These are phyloP conservation scores for Strombidium stylifer DNA, from an alignment of 73 alveolate species.

Conservation along the genomic window DNA sequence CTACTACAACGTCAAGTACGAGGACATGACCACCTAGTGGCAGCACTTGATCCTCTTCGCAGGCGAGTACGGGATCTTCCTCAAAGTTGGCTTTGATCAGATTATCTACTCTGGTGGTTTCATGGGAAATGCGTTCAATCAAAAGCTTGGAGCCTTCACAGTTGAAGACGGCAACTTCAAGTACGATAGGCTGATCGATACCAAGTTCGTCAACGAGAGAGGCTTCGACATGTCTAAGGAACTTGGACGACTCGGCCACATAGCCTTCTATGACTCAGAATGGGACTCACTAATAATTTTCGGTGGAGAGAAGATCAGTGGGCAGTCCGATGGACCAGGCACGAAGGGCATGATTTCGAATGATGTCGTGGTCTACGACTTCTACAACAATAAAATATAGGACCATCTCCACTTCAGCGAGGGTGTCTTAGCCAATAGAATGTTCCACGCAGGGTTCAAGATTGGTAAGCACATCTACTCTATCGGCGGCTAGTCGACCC, in stretches of 20 bases:
- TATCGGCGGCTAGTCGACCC: constrained; percentile 11
- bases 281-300: constrained; percentile 5
- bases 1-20: too few relatives aligned
- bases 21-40: too few relatives aligned
- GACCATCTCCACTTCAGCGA: constrained; percentile 1
- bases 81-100: too few relatives aligned
- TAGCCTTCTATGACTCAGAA: neutral
- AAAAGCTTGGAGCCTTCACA: too few relatives aligned
- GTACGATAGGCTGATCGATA: too few relatives aligned
- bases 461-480: constrained; percentile 4
- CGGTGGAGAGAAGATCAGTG: constrained; percentile 49
- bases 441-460: constrained; percentile 18
- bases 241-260: constrained; percentile 14
- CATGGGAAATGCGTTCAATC: too few relatives aligned
- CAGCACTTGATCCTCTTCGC: too few relatives aligned
- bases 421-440: constrained; percentile 3
- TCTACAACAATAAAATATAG: too few relatives aligned
- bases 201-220: too few relatives aligned
- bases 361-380: constrained; percentile 11
- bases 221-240: constrained; percentile 1
- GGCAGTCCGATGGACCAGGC: neutral
- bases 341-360: constrained; percentile 5
- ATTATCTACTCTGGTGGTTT: too few relatives aligned
- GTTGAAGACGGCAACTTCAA: too few relatives aligned
- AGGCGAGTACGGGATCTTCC: too few relatives aligned